Conservation (phyloP, 179 eudicot genomes). For the Silene noctiflora region DNA sequence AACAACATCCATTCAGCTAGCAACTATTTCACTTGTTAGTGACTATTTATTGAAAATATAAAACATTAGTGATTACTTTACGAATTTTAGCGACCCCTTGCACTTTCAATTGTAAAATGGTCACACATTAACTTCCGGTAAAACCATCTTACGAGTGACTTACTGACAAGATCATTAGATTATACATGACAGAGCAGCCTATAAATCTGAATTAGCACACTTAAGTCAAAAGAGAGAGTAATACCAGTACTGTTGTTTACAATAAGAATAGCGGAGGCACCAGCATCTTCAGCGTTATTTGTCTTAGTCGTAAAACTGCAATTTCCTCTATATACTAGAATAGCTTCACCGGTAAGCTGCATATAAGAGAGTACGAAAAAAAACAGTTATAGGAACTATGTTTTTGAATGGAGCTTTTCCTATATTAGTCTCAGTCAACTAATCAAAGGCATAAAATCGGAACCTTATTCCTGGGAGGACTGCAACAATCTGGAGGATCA, state of each 20-base stretch:
- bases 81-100: too few species aligned
- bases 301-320: slow-evolving; percentile 93
- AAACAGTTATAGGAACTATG: slow-evolving; percentile 7
- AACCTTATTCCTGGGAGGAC: slow-evolving; percentile 73
- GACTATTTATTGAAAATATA: too few species aligned
- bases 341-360: slow-evolving; percentile 88
- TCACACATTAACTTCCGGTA: neutral
- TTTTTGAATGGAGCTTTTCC: neutral
- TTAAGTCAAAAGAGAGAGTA: slow-evolving; percentile 10
- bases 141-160: neutral
- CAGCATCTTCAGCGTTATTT: slow-evolving; percentile 84
- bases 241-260: slow-evolving; percentile 79
- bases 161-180: neutral
- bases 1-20: too few species aligned
- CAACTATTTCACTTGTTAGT: too few species aligned
- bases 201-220: neutral
- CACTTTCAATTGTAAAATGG: too few species aligned
- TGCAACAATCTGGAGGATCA: slow-evolving; percentile 96
- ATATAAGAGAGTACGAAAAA: slow-evolving; percentile 14
- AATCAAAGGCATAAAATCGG: slow-evolving; percentile 1
- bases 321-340: slow-evolving; percentile 83
- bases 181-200: too few species aligned
- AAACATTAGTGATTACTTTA: too few species aligned
- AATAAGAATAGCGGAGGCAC: slow-evolving; percentile 86
- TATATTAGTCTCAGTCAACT: neutral